These are phyloP conservation scores for Epichloe aotearoae DNA, from an alignment of 2,329 filamentous ascomycete genomes.

Conservation along the genomic window DNA sequence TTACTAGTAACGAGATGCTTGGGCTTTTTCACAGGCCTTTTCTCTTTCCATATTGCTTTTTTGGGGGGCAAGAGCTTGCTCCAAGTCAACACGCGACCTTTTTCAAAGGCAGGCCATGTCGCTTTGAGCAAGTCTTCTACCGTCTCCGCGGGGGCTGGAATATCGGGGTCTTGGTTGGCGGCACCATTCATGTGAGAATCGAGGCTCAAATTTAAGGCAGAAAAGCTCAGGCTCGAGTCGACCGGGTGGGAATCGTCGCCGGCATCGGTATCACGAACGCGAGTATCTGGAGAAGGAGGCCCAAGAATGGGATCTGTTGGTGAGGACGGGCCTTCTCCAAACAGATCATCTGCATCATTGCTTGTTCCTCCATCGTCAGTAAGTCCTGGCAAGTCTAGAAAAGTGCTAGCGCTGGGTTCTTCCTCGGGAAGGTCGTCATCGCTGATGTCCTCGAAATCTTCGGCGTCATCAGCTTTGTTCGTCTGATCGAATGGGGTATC, in stretches of 20 bases:
- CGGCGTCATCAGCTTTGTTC: slow-evolving; percentile 82
- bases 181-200: slow-evolving; percentile 28
- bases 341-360: slow-evolving; percentile 53
- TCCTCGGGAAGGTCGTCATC: slow-evolving; percentile 86
- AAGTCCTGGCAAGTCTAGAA: slow-evolving; percentile 36
- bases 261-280: slow-evolving; percentile 26
- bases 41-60: slow-evolving; percentile 63
- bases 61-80: slow-evolving; percentile 77
- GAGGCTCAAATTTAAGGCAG: slow-evolving; percentile 35
- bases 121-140: slow-evolving; percentile 64
- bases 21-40: slow-evolving; percentile 65
- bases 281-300: slow-evolving; percentile 31
- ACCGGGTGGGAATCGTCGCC: slow-evolving; percentile 21
- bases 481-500: slow-evolving; percentile 41
- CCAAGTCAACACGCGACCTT: slow-evolving; percentile 62
- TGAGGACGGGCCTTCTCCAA: slow-evolving; percentile 47
- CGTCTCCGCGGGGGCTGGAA: slow-evolving; percentile 58
- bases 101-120: slow-evolving; percentile 70
- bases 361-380: slow-evolving; percentile 48
- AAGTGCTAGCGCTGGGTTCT: slow-evolving; percentile 33
- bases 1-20: slow-evolving; percentile 79
- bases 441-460: slow-evolving; percentile 82
- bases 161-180: slow-evolving; percentile 46
- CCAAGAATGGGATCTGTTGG: slow-evolving; percentile 29
- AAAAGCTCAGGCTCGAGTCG: slow-evolving; percentile 22